Evolutionary conservation across 768 basidiomycete species (phyloP), one percentile per base, ranked within the genome.

Genomic region (Serendipita sp.): DNA sequence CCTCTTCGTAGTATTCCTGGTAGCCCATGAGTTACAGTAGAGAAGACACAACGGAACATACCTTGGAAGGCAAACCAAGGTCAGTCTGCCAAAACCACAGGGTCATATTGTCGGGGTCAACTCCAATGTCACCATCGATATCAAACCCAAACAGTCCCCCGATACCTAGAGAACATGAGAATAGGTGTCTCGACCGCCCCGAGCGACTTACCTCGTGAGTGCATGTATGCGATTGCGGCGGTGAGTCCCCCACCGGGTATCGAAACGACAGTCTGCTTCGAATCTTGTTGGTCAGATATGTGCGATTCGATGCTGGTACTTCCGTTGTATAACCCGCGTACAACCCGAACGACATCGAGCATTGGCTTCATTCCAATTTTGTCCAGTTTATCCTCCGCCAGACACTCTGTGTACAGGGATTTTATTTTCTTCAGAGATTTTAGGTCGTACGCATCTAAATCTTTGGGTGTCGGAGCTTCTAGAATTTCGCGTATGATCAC

Each of bases 1-100:
- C 76, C 53, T 97, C 94, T 63, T 85, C 80, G 73, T 91, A 98
- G 72, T 98, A 96, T 75, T 94, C 91, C 86, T 91, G 55, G 43
- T 27, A 44, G 43, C 8, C 10, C 44, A 46, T 46, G 44, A 37
- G 16, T 43, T 43, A 37, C 11, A 15, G 44, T 64, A 43, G 27
- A 62, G 31, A 66, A 48, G 60, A 65, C 46, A 13, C 29, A 6
- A 29, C 44, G 43, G 15, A 16, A 62, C 43, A 43, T 62, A 88
- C 90, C 80, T 93, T 94, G 15, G 93, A 84, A 1, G 91, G 93
- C 11, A 96, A 83, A 45, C 91, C 89, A 13, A 95, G 76, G 5
- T 74, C 75, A 2, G 88, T 81, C 71, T 96, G 93, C 67, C 80
- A 86, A 69, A 95, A 85, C 87, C 88, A 92, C 13, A 92, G 77